A percentile compares a stretch with the other conserved stretches of the same genome.
Conservation (phyloP, 2,329 filamentous ascomycete genomes). For the Thelonectria blattea region DNA sequence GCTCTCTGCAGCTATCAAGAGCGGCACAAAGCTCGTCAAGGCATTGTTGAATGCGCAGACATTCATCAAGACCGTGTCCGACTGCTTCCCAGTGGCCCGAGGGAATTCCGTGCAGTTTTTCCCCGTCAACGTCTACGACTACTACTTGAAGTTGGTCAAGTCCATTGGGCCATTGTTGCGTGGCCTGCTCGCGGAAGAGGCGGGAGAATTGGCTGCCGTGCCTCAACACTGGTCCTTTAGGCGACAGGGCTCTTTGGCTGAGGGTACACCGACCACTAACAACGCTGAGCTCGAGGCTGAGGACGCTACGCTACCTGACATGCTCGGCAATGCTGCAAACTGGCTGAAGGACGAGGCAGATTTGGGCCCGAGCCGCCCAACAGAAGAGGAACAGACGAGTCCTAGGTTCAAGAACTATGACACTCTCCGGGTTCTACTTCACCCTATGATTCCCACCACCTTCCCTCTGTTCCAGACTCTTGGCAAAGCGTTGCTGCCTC, state of each 20-base stretch:
- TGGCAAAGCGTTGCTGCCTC: conserved; percentile 79
- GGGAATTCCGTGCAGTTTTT: conserved; percentile 71
- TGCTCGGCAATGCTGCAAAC: conserved; percentile 37
- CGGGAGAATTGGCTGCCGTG: conserved; percentile 73
- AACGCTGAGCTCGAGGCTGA: conserved; percentile 38
- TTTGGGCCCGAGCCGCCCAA: conserved; percentile 41
- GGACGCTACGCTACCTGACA: conserved; percentile 42
- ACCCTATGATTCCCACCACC: conserved; percentile 79
- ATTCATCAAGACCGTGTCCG: conserved; percentile 75
- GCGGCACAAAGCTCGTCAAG: conserved; percentile 80
- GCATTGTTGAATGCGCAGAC: conserved; percentile 78
- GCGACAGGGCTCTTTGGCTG: conserved; percentile 39
- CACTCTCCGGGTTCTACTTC: conserved; percentile 76
- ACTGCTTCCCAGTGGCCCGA: conserved; percentile 74
- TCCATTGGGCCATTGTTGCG: conserved; percentile 79
- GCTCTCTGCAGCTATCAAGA: conserved; percentile 51
- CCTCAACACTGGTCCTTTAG: conserved; percentile 68
- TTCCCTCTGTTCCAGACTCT: conserved; percentile 85
- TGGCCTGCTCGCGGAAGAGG: conserved; percentile 84
- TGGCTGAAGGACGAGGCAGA: conserved; percentile 36
- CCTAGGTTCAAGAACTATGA: conserved; percentile 74
- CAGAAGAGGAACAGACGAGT: conserved; percentile 50
- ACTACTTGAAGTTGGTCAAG: conserved; percentile 76
- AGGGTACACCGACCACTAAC: conserved; percentile 26
- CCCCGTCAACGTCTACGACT: conserved; percentile 82